Conservation (phyloP, 768 basidiomycete species). For the Hydnomerulius pinastri region DNA sequence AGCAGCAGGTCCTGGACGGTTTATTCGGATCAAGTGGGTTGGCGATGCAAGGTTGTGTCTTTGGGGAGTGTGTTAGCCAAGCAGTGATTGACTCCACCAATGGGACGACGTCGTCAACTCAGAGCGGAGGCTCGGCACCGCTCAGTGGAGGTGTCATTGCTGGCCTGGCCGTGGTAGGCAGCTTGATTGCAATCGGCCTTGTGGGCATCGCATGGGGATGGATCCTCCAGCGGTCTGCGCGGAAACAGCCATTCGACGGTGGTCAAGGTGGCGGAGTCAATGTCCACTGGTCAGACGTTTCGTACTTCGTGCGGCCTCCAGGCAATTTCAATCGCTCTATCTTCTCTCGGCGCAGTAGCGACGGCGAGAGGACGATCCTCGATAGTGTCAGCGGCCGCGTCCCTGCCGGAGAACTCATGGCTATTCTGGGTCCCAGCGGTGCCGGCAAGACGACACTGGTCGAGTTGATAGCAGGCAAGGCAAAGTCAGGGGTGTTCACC, state of each 20-base stretch:
- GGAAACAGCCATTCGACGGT: constrained; percentile 41
- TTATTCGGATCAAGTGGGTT: constrained; percentile 80
- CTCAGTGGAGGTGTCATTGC: constrained; percentile 87
- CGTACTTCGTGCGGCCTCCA: constrained; percentile 56
- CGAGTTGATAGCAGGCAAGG: constrained; percentile 85
- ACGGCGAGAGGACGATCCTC: constrained; percentile 59
- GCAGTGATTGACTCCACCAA: constrained; percentile 65
- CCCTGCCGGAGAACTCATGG: constrained; percentile 83
- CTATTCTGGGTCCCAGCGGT: constrained; percentile 91
- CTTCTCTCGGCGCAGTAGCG: constrained; percentile 1
- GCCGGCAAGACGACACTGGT: constrained; percentile 92
- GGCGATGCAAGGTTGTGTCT: constrained; percentile 69
- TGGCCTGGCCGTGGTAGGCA: constrained; percentile 84
- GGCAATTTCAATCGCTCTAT: constrained; percentile 1
- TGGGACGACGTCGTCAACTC: constrained; percentile 34
- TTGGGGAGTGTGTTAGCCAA: constrained; percentile 89
- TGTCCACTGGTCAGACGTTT: constrained; percentile 68
- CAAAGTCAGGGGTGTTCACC: constrained; percentile 67
- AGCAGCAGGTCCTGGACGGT: constrained; percentile 62
- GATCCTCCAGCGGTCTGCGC: constrained; percentile 61
- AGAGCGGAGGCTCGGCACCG: constrained; percentile 37
- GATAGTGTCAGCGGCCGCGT: constrained; percentile 70
- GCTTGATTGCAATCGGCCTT: constrained; percentile 57
- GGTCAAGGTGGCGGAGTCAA: constrained; percentile 53
- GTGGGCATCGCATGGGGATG: constrained; percentile 64